Percentiles rank a stretch among this genome's conserved stretches.
These are phyloP conservation scores for Lolium perenne DNA, from an alignment of 176 grass and related monocot genomes.

Conservation along the genomic window DNA sequence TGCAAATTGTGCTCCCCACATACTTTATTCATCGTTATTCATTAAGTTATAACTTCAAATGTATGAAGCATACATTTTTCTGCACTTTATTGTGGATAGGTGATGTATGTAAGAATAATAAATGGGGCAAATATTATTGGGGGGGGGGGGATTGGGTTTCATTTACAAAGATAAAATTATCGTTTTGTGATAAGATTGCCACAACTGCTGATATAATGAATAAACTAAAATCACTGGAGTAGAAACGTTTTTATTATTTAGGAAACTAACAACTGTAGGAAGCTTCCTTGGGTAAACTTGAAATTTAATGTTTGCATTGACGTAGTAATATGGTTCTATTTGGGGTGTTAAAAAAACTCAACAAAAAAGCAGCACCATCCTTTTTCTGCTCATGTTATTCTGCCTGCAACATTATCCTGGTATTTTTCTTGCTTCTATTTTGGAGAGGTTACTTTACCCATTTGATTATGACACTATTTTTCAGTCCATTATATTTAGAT, in stretches of 20 bases:
- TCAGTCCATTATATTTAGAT: conserved; percentile 13
- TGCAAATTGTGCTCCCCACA: not conserved
- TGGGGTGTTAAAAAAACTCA: not conserved
- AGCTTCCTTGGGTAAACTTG: not conserved
- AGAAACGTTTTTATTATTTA: not conserved
- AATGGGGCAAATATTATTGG: not conserved
- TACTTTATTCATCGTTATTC: not conserved
- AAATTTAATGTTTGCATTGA: not conserved
- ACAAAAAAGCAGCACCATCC: conserved; percentile 2
- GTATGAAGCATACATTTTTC: not conserved
- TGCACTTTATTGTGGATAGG: not conserved
- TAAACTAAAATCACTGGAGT: not conserved
- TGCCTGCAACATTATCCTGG: not conserved
- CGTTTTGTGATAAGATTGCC: not conserved
- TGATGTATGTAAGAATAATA: not conserved
- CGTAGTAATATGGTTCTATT: not conserved
- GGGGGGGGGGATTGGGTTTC: not conserved
- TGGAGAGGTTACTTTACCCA: not conserved
- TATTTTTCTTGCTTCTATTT: not conserved
- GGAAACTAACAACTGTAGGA: not conserved
- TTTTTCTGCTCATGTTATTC: conserved; percentile 15
- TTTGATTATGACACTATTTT: not conserved
- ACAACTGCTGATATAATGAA: not conserved
- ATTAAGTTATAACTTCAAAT: not conserved
- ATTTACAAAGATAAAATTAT: not conserved